Evolutionary conservation across 2,329 filamentous ascomycete species (phyloP).

Genomic region (Acrocalymma vagum): DNA sequence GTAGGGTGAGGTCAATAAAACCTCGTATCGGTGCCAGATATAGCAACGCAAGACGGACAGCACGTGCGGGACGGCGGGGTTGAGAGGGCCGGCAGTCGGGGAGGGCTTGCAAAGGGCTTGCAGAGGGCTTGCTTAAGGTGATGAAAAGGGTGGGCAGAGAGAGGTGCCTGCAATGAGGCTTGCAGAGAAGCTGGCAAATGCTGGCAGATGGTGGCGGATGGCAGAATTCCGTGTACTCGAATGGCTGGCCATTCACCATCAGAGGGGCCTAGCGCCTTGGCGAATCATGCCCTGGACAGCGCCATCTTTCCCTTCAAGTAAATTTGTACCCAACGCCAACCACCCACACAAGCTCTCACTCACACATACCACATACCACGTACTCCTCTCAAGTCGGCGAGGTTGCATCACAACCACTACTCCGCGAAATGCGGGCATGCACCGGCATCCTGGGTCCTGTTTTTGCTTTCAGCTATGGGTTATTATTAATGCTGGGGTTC

Average conservation of each 20-base stretch:
- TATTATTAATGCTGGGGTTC: slow-evolving; percentile 24
- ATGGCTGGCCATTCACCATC: slow-evolving; percentile 13
- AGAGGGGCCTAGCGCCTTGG: slow-evolving; percentile 25
- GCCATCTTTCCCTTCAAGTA: slow-evolving; percentile 13
- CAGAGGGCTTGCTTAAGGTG: too few species aligned
- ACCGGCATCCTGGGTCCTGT: slow-evolving; percentile 10
- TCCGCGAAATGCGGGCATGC: too few species aligned
- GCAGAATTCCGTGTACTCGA: too few species aligned
- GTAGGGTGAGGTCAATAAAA: slow-evolving; percentile 18
- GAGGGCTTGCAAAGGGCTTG: too few species aligned
- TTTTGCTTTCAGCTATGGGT: slow-evolving; percentile 25
- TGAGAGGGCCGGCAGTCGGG: slow-evolving; percentile 21
- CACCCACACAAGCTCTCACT: too few species aligned
- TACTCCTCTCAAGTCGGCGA: slow-evolving; percentile 12
- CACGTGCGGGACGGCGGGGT: slow-evolving; percentile 25
- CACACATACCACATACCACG: too few species aligned
- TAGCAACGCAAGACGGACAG: slow-evolving; percentile 28
- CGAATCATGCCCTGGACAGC: slow-evolving; percentile 6
- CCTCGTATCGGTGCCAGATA: slow-evolving; percentile 34
- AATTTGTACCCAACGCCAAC: too few species aligned
- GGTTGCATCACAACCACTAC: slow-evolving; percentile 19
- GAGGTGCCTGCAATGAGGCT: too few species aligned
- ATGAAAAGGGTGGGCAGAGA: too few species aligned
- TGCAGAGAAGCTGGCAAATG: too few species aligned
- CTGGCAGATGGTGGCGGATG: too few species aligned